These are phyloP conservation scores for Nakaseomyces glabratus DNA, from an alignment of 1,139 yeast species.

Conservation along the genomic window DNA sequence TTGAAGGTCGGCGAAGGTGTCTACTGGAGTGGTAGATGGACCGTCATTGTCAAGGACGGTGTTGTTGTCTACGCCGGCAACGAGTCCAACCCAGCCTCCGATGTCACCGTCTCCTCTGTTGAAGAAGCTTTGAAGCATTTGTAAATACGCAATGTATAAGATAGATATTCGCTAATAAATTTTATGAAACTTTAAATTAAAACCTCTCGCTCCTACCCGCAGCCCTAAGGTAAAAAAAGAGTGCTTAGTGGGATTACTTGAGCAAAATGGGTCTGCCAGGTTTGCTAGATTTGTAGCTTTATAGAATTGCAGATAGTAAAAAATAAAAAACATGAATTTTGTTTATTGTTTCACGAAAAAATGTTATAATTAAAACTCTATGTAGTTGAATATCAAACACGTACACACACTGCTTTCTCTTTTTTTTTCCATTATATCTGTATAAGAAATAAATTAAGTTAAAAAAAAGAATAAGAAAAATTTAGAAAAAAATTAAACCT, in stretches of 20 bases:
- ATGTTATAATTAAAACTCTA: slow-evolving; percentile 1
- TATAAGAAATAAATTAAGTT: not conserved
- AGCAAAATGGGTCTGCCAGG: no score
- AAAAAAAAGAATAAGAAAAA: not conserved
- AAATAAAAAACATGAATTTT: no score
- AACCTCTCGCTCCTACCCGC: no score
- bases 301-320: no score
- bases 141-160: no score
- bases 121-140: slow-evolving; percentile 43
- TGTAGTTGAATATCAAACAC: slow-evolving; percentile 6
- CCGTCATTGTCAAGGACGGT: slow-evolving; percentile 59
- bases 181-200: no score
- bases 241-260: no score
- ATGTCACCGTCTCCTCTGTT: slow-evolving; percentile 55
- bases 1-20: slow-evolving; percentile 50
- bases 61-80: slow-evolving; percentile 53
- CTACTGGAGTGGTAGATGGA: slow-evolving; percentile 62
- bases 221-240: no score
- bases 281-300: no score
- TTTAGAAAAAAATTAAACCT: slow-evolving; percentile 3
- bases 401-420: slow-evolving; percentile 7
- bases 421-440: not conserved
- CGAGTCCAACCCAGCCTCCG: slow-evolving; percentile 45
- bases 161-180: no score
- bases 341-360: not conserved